Evolutionary conservation across 2,329 filamentous ascomycete genomes (phyloP).

Genomic region (Aspergillus melleus): DNA sequence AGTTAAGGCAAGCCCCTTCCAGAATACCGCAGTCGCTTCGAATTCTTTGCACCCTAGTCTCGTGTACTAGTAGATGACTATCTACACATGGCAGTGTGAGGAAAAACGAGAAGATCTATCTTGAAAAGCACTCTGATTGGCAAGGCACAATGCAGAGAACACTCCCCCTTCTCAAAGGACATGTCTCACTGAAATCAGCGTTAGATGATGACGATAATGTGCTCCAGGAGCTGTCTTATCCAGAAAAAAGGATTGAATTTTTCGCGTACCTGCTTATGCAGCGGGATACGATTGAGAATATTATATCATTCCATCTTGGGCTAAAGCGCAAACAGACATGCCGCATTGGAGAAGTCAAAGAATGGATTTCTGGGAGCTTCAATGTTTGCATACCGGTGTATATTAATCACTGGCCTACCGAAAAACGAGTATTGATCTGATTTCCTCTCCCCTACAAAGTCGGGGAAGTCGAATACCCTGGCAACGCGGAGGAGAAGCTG

Average conservation of each 20-base stretch:
- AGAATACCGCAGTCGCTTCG: too few species aligned
- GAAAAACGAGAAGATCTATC: too few species aligned
- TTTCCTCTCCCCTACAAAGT: conserved; percentile 27
- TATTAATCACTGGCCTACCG: conserved; percentile 4
- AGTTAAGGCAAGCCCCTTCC: too few species aligned
- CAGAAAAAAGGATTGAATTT: background rate
- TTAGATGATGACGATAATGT: background rate
- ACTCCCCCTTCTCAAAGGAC: background rate
- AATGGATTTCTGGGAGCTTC: conserved; percentile 29
- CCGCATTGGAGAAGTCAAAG: conserved; percentile 18
- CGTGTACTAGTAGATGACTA: too few species aligned
- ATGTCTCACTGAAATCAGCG: background rate
- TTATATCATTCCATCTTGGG: conserved; percentile 28
- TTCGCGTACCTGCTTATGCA: conserved; percentile 2
- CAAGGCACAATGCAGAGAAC: background rate
- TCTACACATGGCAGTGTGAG: too few species aligned
- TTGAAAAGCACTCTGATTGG: too few species aligned
- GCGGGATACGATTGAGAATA: conserved; percentile 5
- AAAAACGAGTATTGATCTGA: conserved; percentile 18
- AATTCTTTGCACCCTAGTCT: too few species aligned
- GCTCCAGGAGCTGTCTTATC: background rate
- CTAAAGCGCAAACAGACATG: conserved; percentile 12
- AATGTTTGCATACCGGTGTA: conserved; percentile 28
- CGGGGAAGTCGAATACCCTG: conserved; percentile 23
- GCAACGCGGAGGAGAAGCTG: conserved; percentile 30